Evolutionary conservation across 2,329 filamentous ascomycete species (phyloP), one percentile per base, ranked within the genome.

Genomic region (Byssothecium circinans): DNA sequence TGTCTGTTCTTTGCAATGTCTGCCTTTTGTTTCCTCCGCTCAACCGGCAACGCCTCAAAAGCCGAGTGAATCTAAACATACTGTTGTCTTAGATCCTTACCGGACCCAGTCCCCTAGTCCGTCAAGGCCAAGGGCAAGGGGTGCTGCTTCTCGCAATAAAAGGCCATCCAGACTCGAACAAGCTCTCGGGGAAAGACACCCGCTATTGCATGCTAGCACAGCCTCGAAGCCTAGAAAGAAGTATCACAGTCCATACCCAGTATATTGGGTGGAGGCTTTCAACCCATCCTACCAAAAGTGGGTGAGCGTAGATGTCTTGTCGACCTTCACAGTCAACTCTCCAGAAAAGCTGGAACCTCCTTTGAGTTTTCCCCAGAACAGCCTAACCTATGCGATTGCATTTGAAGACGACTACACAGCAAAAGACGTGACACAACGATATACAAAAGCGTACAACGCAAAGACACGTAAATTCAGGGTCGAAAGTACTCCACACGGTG

Each of bases 261-360:
- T 97, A 2, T 97, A 91, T 66, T 99, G 94, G 94, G 86, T 96
- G 0, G 94, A 99, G 72, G 86, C 89, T 3, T 88, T 96, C 55
- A 91, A 96, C 54, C 78, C 84, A 43, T 87, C 88, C 0, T 83
- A 90, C 54, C 89, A 96, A 65, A 95, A 90, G 75, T 99, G 94
- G 94, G 82, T 96, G 45, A 81, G 90, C 0, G 83, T 94, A 30
- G 94, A 99, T 65, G 84, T 91, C 0, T 71, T 96, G 0, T 90
- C 94, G 2, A 95, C 91, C 0, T 79, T 82, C 45, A 87, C 85
- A 55, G 83, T 95, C 45, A 89, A 85, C 65, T 91, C 88, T 50
- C 83, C 89, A 0, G 80, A 79, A 23, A 84, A 81, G 38, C 77
- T 99, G 22, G 94, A 99, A 63, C 94, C 94, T 0, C 89, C 94